phyloP scores from a whole-genome alignment of 306 rosid genomes.

The Crotalaria pallida region DNA sequence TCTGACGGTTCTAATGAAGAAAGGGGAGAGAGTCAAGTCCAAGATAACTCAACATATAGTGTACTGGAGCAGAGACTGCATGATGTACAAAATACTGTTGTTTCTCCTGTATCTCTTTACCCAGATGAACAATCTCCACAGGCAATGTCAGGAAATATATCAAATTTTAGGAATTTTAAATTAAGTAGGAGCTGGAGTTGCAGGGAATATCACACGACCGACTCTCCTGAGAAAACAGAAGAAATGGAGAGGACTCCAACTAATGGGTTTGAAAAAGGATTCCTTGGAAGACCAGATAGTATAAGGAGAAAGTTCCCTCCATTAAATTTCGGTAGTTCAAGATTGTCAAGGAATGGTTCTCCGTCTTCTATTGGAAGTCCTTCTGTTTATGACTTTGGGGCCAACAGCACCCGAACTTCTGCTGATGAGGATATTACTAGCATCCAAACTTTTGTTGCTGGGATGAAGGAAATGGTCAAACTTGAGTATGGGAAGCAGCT shows the following conservation, averaged over 20 bases:
- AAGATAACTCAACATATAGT: constrained; percentile 35
- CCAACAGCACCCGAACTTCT: constrained; percentile 40
- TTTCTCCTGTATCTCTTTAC: constrained; percentile 38
- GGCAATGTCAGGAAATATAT: constrained; percentile 30
- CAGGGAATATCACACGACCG: constrained; percentile 44
- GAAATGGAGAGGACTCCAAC: constrained; percentile 59
- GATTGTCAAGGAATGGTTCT: constrained; percentile 61
- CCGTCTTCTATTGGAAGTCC: constrained; percentile 82
- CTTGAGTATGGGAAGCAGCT: constrained; percentile 69
- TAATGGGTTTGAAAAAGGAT: constrained; percentile 55
- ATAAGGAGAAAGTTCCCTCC: constrained; percentile 44
- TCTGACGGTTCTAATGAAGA: constrained; percentile 41
- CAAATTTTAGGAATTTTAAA: constrained; percentile 38
- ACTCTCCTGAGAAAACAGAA: constrained; percentile 49
- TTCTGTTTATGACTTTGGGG: constrained; percentile 42
- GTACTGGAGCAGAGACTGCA: constrained; percentile 35
- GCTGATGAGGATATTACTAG: constrained; percentile 75
- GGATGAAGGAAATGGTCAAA: constrained; percentile 87
- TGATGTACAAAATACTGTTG: constrained; percentile 35
- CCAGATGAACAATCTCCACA: constrained; percentile 34
- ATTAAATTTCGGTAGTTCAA: constrained; percentile 38
- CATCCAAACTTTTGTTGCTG: constrained; percentile 83
- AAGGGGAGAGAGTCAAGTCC: constrained; percentile 38
- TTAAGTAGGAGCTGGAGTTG: constrained; percentile 89
- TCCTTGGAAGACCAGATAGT: constrained; percentile 88